Percentiles rank a stretch among this genome's conserved stretches.
Evolutionary conservation across 805 yeast genomes (phyloP).

Genomic region (Saturnispora zaruensis): DNA sequence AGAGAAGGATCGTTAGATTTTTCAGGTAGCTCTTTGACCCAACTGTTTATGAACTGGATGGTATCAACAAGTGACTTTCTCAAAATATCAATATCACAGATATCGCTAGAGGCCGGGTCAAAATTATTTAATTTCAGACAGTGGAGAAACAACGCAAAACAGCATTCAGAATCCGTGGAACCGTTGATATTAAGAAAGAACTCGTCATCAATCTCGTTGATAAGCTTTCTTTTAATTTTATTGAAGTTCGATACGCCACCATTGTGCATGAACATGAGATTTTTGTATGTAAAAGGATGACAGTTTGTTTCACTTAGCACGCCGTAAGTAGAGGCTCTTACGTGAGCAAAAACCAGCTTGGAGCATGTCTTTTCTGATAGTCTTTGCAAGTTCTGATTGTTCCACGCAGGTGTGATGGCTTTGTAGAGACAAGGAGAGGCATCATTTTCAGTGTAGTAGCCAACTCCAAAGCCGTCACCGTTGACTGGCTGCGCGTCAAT

Average conservation of each 20-base stretch:
- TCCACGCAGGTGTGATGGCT: constrained; percentile 98
- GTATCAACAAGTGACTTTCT: constrained; percentile 66
- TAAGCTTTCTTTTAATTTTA: constrained; percentile 61
- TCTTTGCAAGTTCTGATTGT: constrained; percentile 80
- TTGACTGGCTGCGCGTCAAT: constrained; percentile 88
- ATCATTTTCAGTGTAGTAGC: constrained; percentile 53
- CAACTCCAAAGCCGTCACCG: constrained; percentile 98
- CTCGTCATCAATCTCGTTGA: constrained; percentile 68
- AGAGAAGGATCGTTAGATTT: constrained; percentile 61
- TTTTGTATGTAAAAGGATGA: constrained; percentile 87
- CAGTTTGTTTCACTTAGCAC: constrained; percentile 91
- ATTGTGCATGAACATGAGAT: constrained; percentile 93
- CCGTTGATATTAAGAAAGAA: constrained; percentile 82
- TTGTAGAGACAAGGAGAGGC: constrained; percentile 79
- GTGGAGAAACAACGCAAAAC: constrained; percentile 82
- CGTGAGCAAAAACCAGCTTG: constrained; percentile 84
- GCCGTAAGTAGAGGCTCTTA: constrained; percentile 93
- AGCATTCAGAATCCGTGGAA: constrained; percentile 91
- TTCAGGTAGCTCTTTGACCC: constrained; percentile 57
- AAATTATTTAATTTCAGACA: constrained; percentile 66
- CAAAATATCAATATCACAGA: constrained; percentile 41
- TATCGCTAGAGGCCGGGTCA: constrained; percentile 40
- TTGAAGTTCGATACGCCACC: constrained; percentile 77
- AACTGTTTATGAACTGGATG: constrained; percentile 63
- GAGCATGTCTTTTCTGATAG: constrained; percentile 84